Evolutionary conservation across 1,284 basidiomycete species (phyloP).

Genomic region (Phaffia rhodozyma): DNA sequence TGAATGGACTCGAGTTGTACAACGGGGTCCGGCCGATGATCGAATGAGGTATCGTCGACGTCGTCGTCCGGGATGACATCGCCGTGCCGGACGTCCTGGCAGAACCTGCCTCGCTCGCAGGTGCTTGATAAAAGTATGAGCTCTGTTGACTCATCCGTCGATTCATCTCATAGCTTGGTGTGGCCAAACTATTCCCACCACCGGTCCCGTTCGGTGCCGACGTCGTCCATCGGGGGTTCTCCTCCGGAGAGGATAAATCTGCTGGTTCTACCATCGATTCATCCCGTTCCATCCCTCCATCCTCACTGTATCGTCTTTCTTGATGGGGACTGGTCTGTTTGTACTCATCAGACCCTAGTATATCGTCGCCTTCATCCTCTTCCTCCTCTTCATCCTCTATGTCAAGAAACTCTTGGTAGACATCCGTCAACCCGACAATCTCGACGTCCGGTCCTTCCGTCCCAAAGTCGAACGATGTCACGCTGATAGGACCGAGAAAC

Average conservation of each 20-base stretch:
- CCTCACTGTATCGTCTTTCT: not conserved
- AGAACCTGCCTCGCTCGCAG: no score
- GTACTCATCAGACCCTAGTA: conserved; percentile 33
- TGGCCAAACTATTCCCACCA: no score
- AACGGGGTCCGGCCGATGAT: not conserved
- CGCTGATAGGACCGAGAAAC: conserved; percentile 81
- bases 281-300: not conserved
- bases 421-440: conserved; percentile 81
- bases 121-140: no score
- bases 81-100: no score
- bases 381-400: conserved; percentile 58
- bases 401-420: conserved; percentile 75
- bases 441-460: conserved; percentile 69
- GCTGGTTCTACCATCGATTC: not conserved
- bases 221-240: not conserved
- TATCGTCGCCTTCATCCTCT: conserved; percentile 32
- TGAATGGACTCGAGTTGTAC: not conserved
- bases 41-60: not conserved
- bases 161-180: no score
- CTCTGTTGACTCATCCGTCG: no score
- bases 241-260: not conserved
- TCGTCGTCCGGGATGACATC: no score
- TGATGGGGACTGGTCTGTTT: conserved; percentile 30
- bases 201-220: no score
- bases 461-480: conserved; percentile 80